Percentiles rank a stretch among this genome's conserved stretches.
Conservation (phyloP, 2,329 filamentous ascomycete genomes). For the Neopestalotiopsis rosae region DNA sequence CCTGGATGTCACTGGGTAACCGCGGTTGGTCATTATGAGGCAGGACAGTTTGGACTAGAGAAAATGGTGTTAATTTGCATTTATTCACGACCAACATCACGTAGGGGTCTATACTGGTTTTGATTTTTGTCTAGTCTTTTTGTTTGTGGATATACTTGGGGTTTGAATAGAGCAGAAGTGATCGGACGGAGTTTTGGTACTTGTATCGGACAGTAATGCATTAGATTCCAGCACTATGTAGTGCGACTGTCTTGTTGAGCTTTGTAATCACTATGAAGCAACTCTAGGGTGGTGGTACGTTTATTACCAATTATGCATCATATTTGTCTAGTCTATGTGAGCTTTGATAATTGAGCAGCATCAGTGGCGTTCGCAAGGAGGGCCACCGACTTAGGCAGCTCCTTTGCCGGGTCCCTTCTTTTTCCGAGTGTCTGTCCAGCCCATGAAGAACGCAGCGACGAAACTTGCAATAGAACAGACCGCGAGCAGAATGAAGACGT, state of each 20-base stretch:
- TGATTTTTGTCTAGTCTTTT: not conserved
- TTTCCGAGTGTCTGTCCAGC: constrained; percentile 29
- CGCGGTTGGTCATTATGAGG: not conserved
- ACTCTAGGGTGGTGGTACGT: not conserved
- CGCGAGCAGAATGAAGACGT: constrained; percentile 33
- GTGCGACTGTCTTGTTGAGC: not conserved
- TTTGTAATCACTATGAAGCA: too few relatives aligned
- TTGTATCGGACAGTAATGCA: not conserved
- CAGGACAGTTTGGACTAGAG: not conserved
- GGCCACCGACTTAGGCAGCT: not conserved
- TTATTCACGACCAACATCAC: not conserved
- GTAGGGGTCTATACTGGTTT: not conserved
- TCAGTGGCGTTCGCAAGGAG: not conserved
- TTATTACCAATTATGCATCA: not conserved
- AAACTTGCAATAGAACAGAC: constrained; percentile 28
- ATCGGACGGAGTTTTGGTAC: not conserved
- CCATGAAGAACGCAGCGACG: constrained; percentile 33
- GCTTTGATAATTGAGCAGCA: not conserved
- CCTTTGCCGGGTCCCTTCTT: constrained; percentile 3
- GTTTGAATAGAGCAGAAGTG: not conserved
- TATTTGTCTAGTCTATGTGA: not conserved
- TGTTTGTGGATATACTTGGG: not conserved
- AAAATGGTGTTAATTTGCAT: not conserved
- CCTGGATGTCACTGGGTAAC: not conserved
- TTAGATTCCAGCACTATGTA: not conserved